Evolutionary conservation across 2,329 filamentous ascomycete genomes (phyloP).

Genomic region (Colletotrichum cereale): DNA sequence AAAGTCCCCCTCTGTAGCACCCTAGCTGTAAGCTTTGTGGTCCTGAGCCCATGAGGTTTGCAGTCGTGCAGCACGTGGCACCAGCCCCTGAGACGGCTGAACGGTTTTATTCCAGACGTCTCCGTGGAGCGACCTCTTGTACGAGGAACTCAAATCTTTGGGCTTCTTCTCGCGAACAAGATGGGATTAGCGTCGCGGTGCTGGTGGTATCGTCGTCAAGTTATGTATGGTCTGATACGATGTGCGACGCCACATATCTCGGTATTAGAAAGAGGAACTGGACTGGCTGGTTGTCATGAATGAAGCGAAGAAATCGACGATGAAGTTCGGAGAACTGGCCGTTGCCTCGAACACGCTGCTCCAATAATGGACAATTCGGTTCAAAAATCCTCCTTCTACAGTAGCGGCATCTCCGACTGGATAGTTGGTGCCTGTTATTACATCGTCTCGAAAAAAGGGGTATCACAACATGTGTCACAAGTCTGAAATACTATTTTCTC

Average conservation of each 20-base stretch:
- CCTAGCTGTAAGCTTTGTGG: neutral
- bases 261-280: no score
- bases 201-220: neutral
- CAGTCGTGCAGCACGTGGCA: neutral
- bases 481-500: neutral
- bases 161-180: neutral
- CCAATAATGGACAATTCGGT: neutral
- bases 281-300: neutral
- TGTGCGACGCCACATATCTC: neutral
- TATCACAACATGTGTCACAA: neutral
- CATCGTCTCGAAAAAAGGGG: neutral
- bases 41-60: neutral
- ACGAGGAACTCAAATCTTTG: neutral
- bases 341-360: neutral
- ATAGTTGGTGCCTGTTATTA: neutral
- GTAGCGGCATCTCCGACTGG: neutral
- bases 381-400: neutral
- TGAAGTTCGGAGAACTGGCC: neutral
- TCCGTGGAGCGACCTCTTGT: neutral
- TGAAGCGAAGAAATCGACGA: neutral
- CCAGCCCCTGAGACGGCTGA: slow-evolving; percentile 6
- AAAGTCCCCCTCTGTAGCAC: neutral
- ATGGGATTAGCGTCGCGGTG: neutral
- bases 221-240: neutral
- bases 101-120: neutral